phyloP scores from a whole-genome alignment of 768 basidiomycete species.

The Pluteus cervinus region DNA sequence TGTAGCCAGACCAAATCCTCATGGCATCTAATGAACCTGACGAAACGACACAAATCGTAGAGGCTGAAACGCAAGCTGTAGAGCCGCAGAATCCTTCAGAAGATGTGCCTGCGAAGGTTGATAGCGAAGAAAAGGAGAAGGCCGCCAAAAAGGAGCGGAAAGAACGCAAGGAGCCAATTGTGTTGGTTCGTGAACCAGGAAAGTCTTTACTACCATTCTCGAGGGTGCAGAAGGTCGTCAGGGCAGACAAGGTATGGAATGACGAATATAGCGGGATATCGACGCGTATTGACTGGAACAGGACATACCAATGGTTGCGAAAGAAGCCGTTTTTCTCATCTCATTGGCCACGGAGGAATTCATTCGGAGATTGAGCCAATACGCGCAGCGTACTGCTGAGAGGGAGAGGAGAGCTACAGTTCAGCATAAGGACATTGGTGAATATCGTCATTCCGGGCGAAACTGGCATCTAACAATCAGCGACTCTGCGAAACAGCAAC shows the following conservation, averaged over 20 bases:
- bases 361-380: constrained; percentile 66
- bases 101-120: constrained; percentile 6
- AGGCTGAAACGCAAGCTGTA: constrained; percentile 5
- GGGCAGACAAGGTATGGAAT: constrained; percentile 66
- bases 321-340: constrained; percentile 75
- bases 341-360: constrained; percentile 87
- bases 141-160: constrained; percentile 6
- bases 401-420: constrained; percentile 70
- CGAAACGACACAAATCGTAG: constrained; percentile 9
- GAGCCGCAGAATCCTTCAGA: constrained; percentile 5
- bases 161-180: constrained; percentile 17
- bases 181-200: constrained; percentile 36
- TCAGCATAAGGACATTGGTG: constrained; percentile 72
- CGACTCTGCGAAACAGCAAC: constrained; percentile 39
- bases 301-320: constrained; percentile 73
- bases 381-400: constrained; percentile 64
- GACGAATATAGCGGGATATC: constrained; percentile 1
- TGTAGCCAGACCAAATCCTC: no score
- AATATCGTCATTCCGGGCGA: background rate
- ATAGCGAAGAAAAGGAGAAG: constrained; percentile 3
- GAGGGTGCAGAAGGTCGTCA: constrained; percentile 79
- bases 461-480: background rate
- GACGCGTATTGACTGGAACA: constrained; percentile 17
- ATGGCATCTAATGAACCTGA: constrained; percentile 12
- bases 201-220: constrained; percentile 72